A percentile compares a stretch with the other conserved stretches of the same genome.
phyloP scores from a whole-genome alignment of 148 eudicot species.

The Diospyros lotus region DNA sequence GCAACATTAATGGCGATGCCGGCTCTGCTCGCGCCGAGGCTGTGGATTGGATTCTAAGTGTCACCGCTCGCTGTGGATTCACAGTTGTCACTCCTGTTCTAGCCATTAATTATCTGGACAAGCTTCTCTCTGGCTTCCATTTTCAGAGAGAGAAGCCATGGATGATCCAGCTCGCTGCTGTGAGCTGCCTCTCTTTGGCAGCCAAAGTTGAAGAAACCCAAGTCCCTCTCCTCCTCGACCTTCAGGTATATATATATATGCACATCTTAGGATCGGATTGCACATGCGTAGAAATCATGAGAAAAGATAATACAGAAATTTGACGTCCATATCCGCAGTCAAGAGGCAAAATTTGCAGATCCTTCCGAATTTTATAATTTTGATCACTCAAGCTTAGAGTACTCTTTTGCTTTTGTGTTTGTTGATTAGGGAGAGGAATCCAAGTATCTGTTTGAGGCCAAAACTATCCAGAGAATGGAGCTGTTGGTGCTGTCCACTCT shows the following conservation, averaged over 20 bases:
- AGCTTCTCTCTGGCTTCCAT: slow-evolving; percentile 39
- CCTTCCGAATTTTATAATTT: neutral
- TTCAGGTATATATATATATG: slow-evolving; percentile 56
- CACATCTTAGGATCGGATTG: too few species aligned
- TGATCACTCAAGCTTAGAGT: too few species aligned
- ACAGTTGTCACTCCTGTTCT: slow-evolving; percentile 56
- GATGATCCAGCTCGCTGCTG: slow-evolving; percentile 79
- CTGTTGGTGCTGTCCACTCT: slow-evolving; percentile 64
- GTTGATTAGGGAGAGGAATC: slow-evolving; percentile 48
- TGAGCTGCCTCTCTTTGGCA: slow-evolving; percentile 79
- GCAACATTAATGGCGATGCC: neutral
- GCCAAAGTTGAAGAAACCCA: slow-evolving; percentile 86
- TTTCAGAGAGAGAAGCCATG: slow-evolving; percentile 60
- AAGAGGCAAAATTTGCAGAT: neutral
- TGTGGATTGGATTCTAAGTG: slow-evolving; percentile 70
- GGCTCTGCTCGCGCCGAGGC: slow-evolving; percentile 34
- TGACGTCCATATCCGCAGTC: too few species aligned
- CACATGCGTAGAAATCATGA: too few species aligned
- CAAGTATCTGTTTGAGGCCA: slow-evolving; percentile 59
- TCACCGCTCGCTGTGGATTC: slow-evolving; percentile 57
- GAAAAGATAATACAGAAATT: too few species aligned
- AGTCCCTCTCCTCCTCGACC: slow-evolving; percentile 76
- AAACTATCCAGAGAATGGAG: slow-evolving; percentile 87
- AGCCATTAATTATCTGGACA: slow-evolving; percentile 64
- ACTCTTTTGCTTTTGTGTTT: too few species aligned